These are phyloP conservation scores for Botrytis cinerea DNA, from an alignment of 2,329 filamentous ascomycete genomes.

Conservation along the genomic window DNA sequence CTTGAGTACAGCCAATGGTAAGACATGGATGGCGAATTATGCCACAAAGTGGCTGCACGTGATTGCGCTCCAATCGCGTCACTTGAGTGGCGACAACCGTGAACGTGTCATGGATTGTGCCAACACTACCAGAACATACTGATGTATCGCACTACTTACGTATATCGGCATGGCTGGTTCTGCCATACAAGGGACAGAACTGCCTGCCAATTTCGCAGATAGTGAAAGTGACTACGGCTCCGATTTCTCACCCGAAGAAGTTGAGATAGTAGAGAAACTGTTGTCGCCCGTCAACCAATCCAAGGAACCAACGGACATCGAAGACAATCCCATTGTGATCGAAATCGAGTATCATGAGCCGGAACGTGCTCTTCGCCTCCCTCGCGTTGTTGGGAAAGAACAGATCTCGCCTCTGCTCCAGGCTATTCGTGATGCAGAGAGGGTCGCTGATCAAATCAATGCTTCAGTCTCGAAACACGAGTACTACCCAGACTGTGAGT, in stretches of 20 bases:
- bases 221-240: constrained; percentile 65
- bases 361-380: constrained; percentile 43
- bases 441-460: constrained; percentile 34
- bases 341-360: constrained; percentile 41
- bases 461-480: constrained; percentile 34
- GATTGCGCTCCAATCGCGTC: not conserved
- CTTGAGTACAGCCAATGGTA: not conserved
- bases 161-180: constrained; percentile 34
- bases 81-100: not conserved
- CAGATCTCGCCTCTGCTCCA: constrained; percentile 35
- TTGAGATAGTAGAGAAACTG: constrained; percentile 53
- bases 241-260: constrained; percentile 60
- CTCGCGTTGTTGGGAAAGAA: constrained; percentile 47
- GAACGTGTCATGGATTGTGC: not conserved
- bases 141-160: constrained; percentile 27
- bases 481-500: constrained; percentile 57
- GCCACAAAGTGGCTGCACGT: not conserved
- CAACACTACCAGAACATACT: constrained; percentile 5
- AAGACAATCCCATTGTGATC: constrained; percentile 37
- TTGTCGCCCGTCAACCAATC: constrained; percentile 47
- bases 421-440: constrained; percentile 38
- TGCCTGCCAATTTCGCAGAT: constrained; percentile 32
- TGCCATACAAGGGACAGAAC: constrained; percentile 22
- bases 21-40: not conserved
- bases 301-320: constrained; percentile 43